Conservation (phyloP, 768 basidiomycete genomes). For the Infundibulicybe gibba region DNA sequence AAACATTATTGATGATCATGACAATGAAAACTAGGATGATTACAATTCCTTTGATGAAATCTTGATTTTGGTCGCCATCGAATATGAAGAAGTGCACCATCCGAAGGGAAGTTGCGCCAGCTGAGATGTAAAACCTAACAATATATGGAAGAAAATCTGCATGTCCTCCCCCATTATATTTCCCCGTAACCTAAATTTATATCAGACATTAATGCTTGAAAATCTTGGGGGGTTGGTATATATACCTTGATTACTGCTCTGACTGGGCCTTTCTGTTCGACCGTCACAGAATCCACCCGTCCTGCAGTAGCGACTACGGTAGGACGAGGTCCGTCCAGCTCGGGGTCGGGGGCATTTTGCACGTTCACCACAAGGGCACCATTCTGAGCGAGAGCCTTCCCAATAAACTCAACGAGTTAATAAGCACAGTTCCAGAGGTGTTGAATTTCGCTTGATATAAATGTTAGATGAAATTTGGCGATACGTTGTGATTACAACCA, state of each 20-base stretch:
- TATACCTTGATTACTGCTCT: slow-evolving; percentile 32
- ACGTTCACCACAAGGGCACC: slow-evolving; percentile 26
- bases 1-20: not conserved
- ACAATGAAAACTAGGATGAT: not conserved
- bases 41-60: slow-evolving; percentile 34
- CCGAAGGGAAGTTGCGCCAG: slow-evolving; percentile 26
- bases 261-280: slow-evolving; percentile 32
- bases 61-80: slow-evolving; percentile 32
- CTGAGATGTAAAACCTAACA: slow-evolving; percentile 29
- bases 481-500: not conserved
- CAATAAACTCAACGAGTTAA: slow-evolving; percentile 24
- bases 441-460: slow-evolving; percentile 23
- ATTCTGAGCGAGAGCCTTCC: slow-evolving; percentile 21
- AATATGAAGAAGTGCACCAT: slow-evolving; percentile 35
- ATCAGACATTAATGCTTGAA: not conserved
- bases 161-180: slow-evolving; percentile 28
- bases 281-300: slow-evolving; percentile 21
- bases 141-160: slow-evolving; percentile 31
- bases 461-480: not conserved
- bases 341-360: slow-evolving; percentile 29
- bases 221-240: not conserved
- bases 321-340: slow-evolving; percentile 18
- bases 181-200: slow-evolving; percentile 23
- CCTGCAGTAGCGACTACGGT: slow-evolving; percentile 19
- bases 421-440: slow-evolving; percentile 24